These are phyloP conservation scores for Hevea brasiliensis DNA, from an alignment of 345 rosid genomes.

Conservation along the genomic window DNA sequence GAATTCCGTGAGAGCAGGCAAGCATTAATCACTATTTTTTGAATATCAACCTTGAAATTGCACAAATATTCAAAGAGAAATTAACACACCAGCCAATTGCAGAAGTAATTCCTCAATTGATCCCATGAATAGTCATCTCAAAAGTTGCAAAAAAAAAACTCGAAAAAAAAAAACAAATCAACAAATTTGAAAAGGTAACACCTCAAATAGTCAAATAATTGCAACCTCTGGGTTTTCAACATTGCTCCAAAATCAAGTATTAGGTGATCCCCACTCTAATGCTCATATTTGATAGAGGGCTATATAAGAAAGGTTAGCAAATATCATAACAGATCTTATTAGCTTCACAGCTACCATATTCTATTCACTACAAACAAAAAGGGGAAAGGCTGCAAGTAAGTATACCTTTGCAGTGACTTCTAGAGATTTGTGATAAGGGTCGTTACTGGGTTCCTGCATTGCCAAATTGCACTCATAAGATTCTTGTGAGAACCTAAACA, in stretches of 20 bases:
- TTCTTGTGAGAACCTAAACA: background rate
- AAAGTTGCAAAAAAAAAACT: background rate
- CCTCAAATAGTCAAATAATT: background rate
- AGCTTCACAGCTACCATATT: background rate
- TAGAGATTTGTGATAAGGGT: constrained; percentile 26
- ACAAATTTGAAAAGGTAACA: background rate
- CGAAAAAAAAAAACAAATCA: background rate
- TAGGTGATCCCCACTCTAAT: background rate
- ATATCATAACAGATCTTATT: background rate
- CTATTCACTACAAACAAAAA: background rate
- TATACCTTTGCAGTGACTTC: constrained; percentile 26
- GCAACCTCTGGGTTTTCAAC: background rate
- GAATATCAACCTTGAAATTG: background rate
- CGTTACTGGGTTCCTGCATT: constrained; percentile 27
- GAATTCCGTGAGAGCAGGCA: too few species aligned
- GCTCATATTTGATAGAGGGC: background rate
- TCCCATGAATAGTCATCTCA: background rate
- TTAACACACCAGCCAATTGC: background rate
- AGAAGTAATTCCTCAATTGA: background rate
- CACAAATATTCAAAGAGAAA: background rate
- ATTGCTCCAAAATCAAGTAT: background rate
- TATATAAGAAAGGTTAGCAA: background rate
- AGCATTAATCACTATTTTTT: background rate
- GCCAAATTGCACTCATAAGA: background rate
- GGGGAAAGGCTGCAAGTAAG: background rate